A percentile compares a stretch with the other conserved stretches of the same genome.
Evolutionary conservation across 176 grass and related monocot genomes (phyloP).

Genomic region (Oryza rufipogon): DNA sequence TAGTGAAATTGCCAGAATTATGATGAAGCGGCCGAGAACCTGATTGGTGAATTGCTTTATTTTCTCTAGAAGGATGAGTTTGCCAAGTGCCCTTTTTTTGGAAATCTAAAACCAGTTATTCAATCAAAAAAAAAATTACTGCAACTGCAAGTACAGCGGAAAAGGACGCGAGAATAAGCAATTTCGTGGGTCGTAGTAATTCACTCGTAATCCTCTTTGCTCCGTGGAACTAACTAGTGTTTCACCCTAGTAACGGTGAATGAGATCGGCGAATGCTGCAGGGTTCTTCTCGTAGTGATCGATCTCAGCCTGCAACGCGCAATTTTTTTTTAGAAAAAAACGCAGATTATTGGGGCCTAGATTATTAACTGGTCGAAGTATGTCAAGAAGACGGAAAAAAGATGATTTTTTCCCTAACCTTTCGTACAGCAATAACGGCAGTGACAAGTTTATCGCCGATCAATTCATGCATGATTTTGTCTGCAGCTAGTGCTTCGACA

Average conservation of each 20-base stretch:
- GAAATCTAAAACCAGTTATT: slow-evolving; percentile 4
- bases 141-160: not conserved
- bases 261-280: slow-evolving; percentile 60
- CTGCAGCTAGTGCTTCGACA: slow-evolving; percentile 67
- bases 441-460: slow-evolving; percentile 82
- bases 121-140: not conserved
- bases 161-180: slow-evolving; percentile 3
- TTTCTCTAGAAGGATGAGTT: not conserved
- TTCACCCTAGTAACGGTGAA: slow-evolving; percentile 70
- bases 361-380: not conserved
- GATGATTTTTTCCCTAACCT: slow-evolving; percentile 47
- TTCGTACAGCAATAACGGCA: slow-evolving; percentile 70
- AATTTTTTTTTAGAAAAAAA: not conserved
- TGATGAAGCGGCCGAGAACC: not conserved
- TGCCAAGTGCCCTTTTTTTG: not conserved
- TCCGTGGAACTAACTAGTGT: not conserved
- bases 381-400: not conserved
- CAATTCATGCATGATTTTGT: slow-evolving; percentile 68
- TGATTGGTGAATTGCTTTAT: not conserved
- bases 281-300: slow-evolving; percentile 76
- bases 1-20: not conserved
- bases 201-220: not conserved
- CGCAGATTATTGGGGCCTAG: not conserved
- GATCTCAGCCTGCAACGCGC: slow-evolving; percentile 61
- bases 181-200: not conserved